These are phyloP conservation scores for Rutstroemia sydowiana DNA, from an alignment of 2,329 filamentous ascomycete species.

Conservation along the genomic window DNA sequence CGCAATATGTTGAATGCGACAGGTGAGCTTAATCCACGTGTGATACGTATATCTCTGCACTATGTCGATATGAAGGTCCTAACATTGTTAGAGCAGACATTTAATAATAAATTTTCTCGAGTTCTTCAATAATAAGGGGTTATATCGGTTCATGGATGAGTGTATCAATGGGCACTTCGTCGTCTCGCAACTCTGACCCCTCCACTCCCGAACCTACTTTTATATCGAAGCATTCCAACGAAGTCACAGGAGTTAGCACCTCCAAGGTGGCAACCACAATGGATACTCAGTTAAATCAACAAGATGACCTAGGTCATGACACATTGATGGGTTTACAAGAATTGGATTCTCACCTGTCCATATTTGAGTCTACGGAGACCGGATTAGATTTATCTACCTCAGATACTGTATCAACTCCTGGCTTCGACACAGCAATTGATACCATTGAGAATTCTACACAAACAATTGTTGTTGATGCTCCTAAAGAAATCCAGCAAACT, in stretches of 20 bases:
- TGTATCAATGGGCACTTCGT: slow-evolving; percentile 26
- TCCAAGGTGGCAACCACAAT: slow-evolving; percentile 31
- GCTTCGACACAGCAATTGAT: slow-evolving; percentile 21
- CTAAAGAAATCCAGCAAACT: slow-evolving; percentile 11
- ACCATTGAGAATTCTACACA: slow-evolving; percentile 18
- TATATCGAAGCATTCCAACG: slow-evolving; percentile 29
- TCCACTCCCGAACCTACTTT: slow-evolving; percentile 17
- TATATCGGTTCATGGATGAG: slow-evolving; percentile 17
- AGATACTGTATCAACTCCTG: slow-evolving; percentile 24
- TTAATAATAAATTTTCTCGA: slow-evolving; percentile 9
- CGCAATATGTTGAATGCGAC: slow-evolving; percentile 24
- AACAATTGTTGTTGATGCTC: slow-evolving; percentile 25
- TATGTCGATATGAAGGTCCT: slow-evolving; percentile 17
- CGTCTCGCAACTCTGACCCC: slow-evolving; percentile 22
- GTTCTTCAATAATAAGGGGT: slow-evolving; percentile 10
- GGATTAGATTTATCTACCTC: slow-evolving; percentile 25
- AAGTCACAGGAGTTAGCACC: slow-evolving; percentile 30
- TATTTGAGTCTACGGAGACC: slow-evolving; percentile 28
- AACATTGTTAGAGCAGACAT: slow-evolving; percentile 18
- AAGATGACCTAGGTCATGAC: slow-evolving; percentile 26
- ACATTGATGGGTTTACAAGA: slow-evolving; percentile 31
- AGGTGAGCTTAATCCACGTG: slow-evolving; percentile 30
- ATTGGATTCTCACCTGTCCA: slow-evolving; percentile 32
- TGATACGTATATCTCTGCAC: slow-evolving; percentile 24
- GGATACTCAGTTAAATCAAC: slow-evolving; percentile 29